Evolutionary conservation across 805 yeast species (phyloP), one percentile per base, ranked within the genome.

Genomic region (Saccharomyces jurei): DNA sequence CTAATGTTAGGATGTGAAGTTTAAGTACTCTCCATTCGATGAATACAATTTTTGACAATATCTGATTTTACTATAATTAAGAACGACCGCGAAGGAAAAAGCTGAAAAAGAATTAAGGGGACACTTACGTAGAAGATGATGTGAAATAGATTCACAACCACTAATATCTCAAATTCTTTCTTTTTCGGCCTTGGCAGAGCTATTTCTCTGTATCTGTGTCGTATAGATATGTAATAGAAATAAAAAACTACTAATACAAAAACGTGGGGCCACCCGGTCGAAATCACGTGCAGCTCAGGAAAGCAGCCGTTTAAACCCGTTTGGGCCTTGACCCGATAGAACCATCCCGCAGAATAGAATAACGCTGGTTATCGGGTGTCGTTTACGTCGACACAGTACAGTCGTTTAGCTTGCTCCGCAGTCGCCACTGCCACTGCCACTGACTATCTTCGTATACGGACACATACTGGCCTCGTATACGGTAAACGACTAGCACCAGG

Each of bases 1-100:
- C 90, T 86, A 86, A 84, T 85, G 87, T 84, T 85, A 86, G 90
- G 76, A 81, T 82, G 78, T 63, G 75, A 58, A 66, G 75, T 73
- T 67, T 67, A 63, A 67, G 71, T 65, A 73, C 68, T 75, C 72
- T 74, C 78, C 76, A 84, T 79, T 83, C 90, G 78, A 83, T 86
- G 91, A 86, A 79, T 86, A 78, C 82, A 84, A 82, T 53, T 79
- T 79, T 80, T 82, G 86, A 82, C 86, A 73, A 74, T 47, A 41
- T 50, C 52, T 50, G 36, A 50, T 14, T 47, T 25, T 49, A 44
- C 28, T 36, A 36, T 36, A 22, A 36, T 36, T n/a, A 36, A 36
- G 6, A 17, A 17, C 41, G 44, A 17, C 25, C 44, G 44, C 17
- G 44, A 13, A 2, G 17, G 44, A 36, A 36, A 36, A 17, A 9